phyloP scores from a whole-genome alignment of 2,329 filamentous ascomycete species.

The Ascochyta lentis region DNA sequence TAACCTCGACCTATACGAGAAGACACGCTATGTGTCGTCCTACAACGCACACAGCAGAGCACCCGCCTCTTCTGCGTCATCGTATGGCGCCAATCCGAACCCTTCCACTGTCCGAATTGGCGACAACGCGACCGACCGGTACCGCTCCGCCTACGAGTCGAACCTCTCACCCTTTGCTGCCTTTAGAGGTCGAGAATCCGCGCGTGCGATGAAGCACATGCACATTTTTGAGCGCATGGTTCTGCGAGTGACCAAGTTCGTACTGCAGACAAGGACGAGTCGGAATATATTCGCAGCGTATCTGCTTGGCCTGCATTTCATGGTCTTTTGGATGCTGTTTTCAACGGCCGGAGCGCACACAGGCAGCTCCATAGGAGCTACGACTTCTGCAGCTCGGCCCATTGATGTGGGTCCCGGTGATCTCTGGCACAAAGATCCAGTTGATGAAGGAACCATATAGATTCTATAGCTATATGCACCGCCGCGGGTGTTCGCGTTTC shows the following conservation, averaged over 20 bases:
- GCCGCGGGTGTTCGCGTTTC: neutral
- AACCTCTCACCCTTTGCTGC: conserved; percentile 96
- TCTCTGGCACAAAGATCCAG: conserved; percentile 11
- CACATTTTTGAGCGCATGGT: conserved; percentile 87
- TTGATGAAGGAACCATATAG: conserved; percentile 5
- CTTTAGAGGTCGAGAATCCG: conserved; percentile 91
- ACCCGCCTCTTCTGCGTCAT: conserved; percentile 63
- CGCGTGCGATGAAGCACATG: conserved; percentile 91
- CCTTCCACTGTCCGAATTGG: conserved; percentile 72
- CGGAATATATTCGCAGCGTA: conserved; percentile 94
- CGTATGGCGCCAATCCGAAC: conserved; percentile 71
- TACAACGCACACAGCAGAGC: conserved; percentile 84
- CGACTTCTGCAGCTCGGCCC: conserved; percentile 39
- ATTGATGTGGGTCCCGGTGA: conserved; percentile 30
- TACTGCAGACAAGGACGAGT: conserved; percentile 87
- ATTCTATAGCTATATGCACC: neutral
- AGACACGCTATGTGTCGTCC: conserved; percentile 93
- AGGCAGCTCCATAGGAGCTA: conserved; percentile 30
- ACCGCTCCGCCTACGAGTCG: conserved; percentile 90
- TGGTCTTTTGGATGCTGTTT: conserved; percentile 88
- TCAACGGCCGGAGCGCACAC: conserved; percentile 67
- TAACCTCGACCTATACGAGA: conserved; percentile 95
- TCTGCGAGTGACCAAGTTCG: conserved; percentile 88
- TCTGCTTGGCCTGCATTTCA: conserved; percentile 83
- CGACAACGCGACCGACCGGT: conserved; percentile 67